Evolutionary conservation across 352 stramenopile species (phyloP).

Genomic region (Phytophthora palmivora): DNA sequence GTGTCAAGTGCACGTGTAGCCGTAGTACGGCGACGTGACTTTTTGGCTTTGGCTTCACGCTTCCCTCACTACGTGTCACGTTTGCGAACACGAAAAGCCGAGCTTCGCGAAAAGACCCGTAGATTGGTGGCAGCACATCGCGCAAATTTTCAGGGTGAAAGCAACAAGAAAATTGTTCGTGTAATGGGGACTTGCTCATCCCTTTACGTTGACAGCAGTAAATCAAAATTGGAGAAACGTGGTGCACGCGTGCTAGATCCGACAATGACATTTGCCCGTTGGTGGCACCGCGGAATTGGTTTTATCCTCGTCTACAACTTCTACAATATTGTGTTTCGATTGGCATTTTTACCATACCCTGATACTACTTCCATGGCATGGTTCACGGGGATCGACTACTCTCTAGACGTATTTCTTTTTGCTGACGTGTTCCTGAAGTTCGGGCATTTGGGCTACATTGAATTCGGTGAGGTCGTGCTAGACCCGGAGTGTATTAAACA

Average conservation of each 20-base stretch:
- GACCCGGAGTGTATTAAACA: slow-evolving; percentile 44
- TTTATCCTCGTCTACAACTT: slow-evolving; percentile 65
- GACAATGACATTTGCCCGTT: slow-evolving; percentile 47
- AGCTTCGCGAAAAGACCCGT: slow-evolving; percentile 23
- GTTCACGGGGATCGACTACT: slow-evolving; percentile 53
- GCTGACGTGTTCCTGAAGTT: slow-evolving; percentile 53
- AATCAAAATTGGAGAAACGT: slow-evolving; percentile 36
- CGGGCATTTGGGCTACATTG: slow-evolving; percentile 44
- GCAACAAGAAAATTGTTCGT: slow-evolving; percentile 51
- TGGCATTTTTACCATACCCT: slow-evolving; percentile 51
- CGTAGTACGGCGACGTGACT: slow-evolving; percentile 49
- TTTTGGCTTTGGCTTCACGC: slow-evolving; percentile 42
- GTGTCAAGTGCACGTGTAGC: slow-evolving; percentile 60
- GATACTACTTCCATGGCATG: slow-evolving; percentile 27
- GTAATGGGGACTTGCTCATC: slow-evolving; percentile 53
- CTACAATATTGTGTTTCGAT: slow-evolving; percentile 54
- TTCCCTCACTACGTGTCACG: slow-evolving; percentile 47
- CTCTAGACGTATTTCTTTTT: slow-evolving; percentile 42
- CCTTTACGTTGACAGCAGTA: slow-evolving; percentile 52
- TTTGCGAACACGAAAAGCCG: slow-evolving; percentile 27
- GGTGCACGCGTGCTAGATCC: slow-evolving; percentile 50
- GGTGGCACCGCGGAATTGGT: slow-evolving; percentile 65
- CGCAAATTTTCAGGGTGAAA: slow-evolving; percentile 50
- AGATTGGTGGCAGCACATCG: slow-evolving; percentile 35
- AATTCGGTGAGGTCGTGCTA: slow-evolving; percentile 52